phyloP scores from a whole-genome alignment of 495 filamentous ascomycete genomes.

The Hyaloscypha bicolor region DNA sequence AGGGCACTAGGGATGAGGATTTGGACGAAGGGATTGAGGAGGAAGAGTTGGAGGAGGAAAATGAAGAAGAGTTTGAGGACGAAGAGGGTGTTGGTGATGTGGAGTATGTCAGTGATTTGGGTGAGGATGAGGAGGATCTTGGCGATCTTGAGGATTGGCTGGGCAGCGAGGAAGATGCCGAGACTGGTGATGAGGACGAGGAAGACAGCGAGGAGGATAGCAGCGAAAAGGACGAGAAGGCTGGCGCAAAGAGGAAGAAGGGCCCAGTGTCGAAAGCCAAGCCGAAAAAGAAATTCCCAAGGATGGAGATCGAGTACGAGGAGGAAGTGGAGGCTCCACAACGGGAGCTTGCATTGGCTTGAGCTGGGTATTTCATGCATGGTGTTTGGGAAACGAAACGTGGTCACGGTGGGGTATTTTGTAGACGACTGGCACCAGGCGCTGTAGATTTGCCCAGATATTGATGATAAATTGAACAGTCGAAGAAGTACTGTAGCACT shows the following conservation, averaged over 20 bases:
- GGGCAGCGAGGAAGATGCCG: slow-evolving; percentile 51
- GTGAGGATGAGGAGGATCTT: slow-evolving; percentile 51
- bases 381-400: slow-evolving; percentile 6
- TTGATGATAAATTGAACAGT: background rate
- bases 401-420: background rate
- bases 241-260: slow-evolving; percentile 71
- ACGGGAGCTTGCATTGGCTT: slow-evolving; percentile 25
- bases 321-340: slow-evolving; percentile 48
- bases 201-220: slow-evolving; percentile 48
- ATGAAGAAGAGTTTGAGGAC: slow-evolving; percentile 66
- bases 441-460: background rate
- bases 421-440: background rate
- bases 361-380: slow-evolving; percentile 5
- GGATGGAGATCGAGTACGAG: slow-evolving; percentile 74
- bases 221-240: slow-evolving; percentile 49
- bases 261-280: slow-evolving; percentile 54
- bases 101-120: slow-evolving; percentile 76
- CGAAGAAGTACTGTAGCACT: background rate
- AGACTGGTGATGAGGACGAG: slow-evolving; percentile 48
- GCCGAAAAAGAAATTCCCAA: slow-evolving; percentile 62
- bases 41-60: slow-evolving; percentile 71
- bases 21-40: slow-evolving; percentile 83
- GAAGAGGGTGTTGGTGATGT: slow-evolving; percentile 73
- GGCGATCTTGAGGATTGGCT: slow-evolving; percentile 42
- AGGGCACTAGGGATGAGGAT: slow-evolving; percentile 84